Percentiles rank a stretch among this genome's conserved stretches.
Conservation (phyloP, 169 alveolate genomes). For the Plasmodium relictum region DNA sequence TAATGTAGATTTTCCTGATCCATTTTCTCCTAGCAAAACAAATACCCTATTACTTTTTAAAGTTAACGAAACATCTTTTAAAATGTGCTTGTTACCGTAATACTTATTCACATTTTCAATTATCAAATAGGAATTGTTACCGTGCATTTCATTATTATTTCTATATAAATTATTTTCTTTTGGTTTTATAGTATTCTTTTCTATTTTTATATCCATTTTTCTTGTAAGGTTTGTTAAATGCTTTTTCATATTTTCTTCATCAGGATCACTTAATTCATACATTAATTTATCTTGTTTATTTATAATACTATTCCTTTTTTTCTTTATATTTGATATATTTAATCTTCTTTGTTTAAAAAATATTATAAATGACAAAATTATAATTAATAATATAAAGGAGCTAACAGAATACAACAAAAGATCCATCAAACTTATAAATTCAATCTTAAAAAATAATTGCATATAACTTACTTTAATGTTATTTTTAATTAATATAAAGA, state of each 20-base stretch:
- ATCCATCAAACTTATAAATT: conserved; percentile 35
- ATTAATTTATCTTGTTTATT: not conserved
- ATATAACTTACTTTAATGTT: conserved; percentile 16
- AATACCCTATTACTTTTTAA: conserved; percentile 47
- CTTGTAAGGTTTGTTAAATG: not conserved
- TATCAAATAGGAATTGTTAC: conserved; percentile 4
- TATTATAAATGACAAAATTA: conserved; percentile 32
- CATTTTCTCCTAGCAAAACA: conserved; percentile 70
- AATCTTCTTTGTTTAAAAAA: not conserved
- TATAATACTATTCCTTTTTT: not conserved
- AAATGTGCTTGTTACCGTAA: conserved; percentile 49
- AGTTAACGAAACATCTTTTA: conserved; percentile 48
- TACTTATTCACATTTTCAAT: conserved; percentile 56
- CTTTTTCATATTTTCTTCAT: not conserved
- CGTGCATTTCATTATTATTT: not conserved
- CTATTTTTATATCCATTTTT: not conserved
- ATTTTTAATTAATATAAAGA: conserved; percentile 57
- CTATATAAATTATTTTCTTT: not conserved
- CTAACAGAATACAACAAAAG: conserved; percentile 23
- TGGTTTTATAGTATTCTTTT: not conserved
- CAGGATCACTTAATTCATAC: not conserved
- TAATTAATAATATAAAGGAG: conserved; percentile 27
- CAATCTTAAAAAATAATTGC: conserved; percentile 35
- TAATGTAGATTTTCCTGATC: conserved; percentile 75
- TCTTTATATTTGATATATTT: not conserved